A percentile compares a stretch with the other conserved stretches of the same genome.
phyloP scores from a whole-genome alignment of 2,329 filamentous ascomycete species.

The Sclerotinia nivalis region DNA sequence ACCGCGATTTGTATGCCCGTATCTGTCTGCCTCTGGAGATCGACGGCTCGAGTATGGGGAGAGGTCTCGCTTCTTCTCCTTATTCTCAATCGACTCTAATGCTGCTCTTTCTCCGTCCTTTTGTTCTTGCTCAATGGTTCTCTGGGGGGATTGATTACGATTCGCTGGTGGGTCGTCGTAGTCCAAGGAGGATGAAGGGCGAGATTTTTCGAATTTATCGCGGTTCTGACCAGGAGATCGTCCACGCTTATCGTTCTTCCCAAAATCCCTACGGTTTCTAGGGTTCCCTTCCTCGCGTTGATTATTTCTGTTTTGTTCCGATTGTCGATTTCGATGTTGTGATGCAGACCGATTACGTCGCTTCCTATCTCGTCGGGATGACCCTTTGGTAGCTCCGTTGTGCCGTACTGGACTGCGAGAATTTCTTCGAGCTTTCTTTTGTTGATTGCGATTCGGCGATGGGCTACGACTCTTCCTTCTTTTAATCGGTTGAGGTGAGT shows the following conservation, averaged over 20 bases:
- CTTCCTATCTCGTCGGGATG: conserved; percentile 36
- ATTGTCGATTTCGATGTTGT: conserved; percentile 37
- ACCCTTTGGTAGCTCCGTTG: conserved; percentile 30
- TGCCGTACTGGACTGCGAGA: conserved; percentile 38
- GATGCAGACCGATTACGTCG: conserved; percentile 36
- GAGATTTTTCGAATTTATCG: conserved; percentile 32
- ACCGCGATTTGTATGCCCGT: conserved; percentile 36
- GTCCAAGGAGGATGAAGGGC: conserved; percentile 22
- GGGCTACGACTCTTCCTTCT: conserved; percentile 42
- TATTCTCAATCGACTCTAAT: conserved; percentile 30
- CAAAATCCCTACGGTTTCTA: conserved; percentile 36
- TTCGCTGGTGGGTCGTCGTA: conserved; percentile 27
- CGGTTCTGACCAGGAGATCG: conserved; percentile 38
- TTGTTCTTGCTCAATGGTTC: conserved; percentile 23
- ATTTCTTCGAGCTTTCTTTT: conserved; percentile 40
- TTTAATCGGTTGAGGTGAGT: conserved; percentile 40
- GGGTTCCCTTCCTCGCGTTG: conserved; percentile 31
- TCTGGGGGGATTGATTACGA: conserved; percentile 30
- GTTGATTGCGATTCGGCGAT: conserved; percentile 40
- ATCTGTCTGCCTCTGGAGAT: conserved; percentile 38
- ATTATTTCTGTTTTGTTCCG: conserved; percentile 32
- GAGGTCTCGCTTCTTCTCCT: conserved; percentile 31
- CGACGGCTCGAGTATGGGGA: conserved; percentile 31
- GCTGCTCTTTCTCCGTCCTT: conserved; percentile 34
- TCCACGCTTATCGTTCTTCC: conserved; percentile 34